Evolutionary conservation across 148 eudicot genomes (phyloP).

Genomic region (Diospyros kaki): DNA sequence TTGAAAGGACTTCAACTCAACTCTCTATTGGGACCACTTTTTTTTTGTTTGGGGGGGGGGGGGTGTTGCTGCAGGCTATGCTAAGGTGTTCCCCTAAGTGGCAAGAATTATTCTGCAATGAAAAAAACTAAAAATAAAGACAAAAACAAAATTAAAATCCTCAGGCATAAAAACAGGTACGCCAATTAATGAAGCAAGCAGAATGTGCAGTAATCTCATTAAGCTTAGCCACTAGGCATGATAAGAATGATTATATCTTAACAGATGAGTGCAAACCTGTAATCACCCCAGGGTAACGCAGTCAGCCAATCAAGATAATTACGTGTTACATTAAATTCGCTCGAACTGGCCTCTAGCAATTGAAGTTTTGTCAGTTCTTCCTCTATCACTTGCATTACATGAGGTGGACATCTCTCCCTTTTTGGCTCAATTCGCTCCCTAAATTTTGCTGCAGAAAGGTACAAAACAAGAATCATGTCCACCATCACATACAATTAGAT

Average conservation of each 20-base stretch:
- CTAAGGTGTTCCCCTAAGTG: no score
- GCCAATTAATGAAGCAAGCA: no score
- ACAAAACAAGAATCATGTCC: neutral
- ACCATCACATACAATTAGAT: neutral
- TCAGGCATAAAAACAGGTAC: neutral
- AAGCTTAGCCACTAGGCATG: no score
- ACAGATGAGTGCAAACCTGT: constrained; percentile 50
- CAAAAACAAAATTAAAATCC: neutral
- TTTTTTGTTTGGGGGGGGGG: no score
- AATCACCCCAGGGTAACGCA: constrained; percentile 95
- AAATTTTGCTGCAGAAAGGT: constrained; percentile 69
- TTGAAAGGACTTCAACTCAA: no score
- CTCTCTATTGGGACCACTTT: no score
- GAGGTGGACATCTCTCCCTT: constrained; percentile 85
- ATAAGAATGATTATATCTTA: no score
- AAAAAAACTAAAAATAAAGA: neutral
- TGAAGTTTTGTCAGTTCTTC: constrained; percentile 96
- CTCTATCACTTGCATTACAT: constrained; percentile 96
- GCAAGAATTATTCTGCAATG: no score
- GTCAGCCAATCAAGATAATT: constrained; percentile 99
- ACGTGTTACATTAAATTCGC: constrained; percentile 97
- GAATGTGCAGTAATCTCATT: no score
- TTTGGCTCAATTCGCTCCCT: constrained; percentile 88
- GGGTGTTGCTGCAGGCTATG: no score
- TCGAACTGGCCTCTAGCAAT: constrained; percentile 94